Base-by-base conservation (phyloP, 2,329 filamentous ascomycete species). In the Aspergillus sp. region DNA sequence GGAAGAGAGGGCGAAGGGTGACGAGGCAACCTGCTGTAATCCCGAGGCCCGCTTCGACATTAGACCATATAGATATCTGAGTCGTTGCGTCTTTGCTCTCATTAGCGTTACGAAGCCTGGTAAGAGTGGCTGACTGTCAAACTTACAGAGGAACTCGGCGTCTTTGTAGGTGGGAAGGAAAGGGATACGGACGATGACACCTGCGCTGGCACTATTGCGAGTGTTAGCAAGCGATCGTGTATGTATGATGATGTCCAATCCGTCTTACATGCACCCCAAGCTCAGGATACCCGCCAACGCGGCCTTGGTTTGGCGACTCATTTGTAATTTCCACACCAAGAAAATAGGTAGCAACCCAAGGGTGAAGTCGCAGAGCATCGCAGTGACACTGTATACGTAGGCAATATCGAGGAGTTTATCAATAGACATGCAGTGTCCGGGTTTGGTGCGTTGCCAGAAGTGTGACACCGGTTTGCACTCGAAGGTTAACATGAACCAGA, bases 301-400 rank as follows among this genome's bases (percentile, higher is more conserved):
- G 6, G 80, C 32, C 67, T 86, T 88, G 2, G 80, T 82, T 58
- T 75, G 78, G 7, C 63, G 66, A 49, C 80, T 80, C 80, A 88
- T 86, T 58, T 86, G 80, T 27, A 87, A 69, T 25, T 80, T 78
- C 75, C 78, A 82, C 1, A 88, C 78, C 3, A 88, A 74, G 61
- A 82, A 82, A 8, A 83, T 78, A 0, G 83, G 84, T 3, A 86
- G 69, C 50, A 85, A 76, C n/a, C 80, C 77, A 13, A 85, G 70
- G 2, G 80, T 81, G 50, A 84, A 81, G 68, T 86, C 84, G 57
- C 81, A 81, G 15, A 78, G 70, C 41, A 77, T 73, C 19, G 79
- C 77, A 17, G 79, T 77, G 2, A 74, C 78, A 63, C 82, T 84
- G 69, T 85, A 84, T 2, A 82, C 69, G 59, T 84, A 84, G 5